Evolutionary conservation across 805 yeast species (phyloP).

Genomic region (Zygotorulaspora florentina): DNA sequence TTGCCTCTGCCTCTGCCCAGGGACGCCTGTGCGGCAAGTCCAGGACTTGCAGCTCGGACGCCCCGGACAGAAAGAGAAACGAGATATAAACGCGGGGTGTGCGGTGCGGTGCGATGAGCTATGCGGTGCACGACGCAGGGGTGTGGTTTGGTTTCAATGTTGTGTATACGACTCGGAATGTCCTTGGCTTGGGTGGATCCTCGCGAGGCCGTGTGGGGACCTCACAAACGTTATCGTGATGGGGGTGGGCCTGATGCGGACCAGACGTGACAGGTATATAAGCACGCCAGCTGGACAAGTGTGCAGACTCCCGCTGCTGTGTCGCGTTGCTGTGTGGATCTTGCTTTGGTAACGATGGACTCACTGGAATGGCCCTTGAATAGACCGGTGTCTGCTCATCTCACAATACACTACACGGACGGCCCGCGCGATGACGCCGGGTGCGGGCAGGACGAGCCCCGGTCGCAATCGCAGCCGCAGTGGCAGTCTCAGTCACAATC

Average conservation of each 20-base stretch:
- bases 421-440: neutral
- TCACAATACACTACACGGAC: slow-evolving; percentile 10
- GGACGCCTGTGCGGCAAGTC: no score
- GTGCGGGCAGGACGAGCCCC: neutral
- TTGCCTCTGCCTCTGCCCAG: no score
- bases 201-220: slow-evolving; percentile 7
- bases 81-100: no score
- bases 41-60: neutral
- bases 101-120: no score
- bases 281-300: neutral
- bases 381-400: slow-evolving; percentile 15
- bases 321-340: neutral
- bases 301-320: neutral
- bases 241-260: no score
- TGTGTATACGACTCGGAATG: slow-evolving; percentile 2
- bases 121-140: no score
- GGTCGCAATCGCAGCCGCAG: neutral
- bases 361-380: slow-evolving; percentile 10
- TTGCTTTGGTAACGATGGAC: neutral
- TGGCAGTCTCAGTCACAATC: neutral
- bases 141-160: no score
- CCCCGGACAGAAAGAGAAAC: neutral
- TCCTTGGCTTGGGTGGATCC: slow-evolving; percentile 23
- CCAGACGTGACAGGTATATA: no score
- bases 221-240: no score